phyloP scores from a whole-genome alignment of 331 rosid genomes.

The Cydonia oblonga region DNA sequence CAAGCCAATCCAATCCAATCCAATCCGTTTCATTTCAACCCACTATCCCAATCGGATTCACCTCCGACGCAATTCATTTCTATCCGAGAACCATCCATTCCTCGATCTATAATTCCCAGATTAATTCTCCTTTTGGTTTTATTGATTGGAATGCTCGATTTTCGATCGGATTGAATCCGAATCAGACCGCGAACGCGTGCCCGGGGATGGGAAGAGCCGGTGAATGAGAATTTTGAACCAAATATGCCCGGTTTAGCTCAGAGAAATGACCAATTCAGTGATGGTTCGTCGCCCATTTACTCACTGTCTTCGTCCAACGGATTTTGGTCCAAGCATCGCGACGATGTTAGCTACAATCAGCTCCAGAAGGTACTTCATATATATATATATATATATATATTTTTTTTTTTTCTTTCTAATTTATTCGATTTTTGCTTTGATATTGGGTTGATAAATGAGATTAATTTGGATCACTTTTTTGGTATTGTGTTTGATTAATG shows the following conservation, averaged over 20 bases:
- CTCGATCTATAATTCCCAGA: conserved; percentile 30
- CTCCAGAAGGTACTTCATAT: conserved; percentile 69
- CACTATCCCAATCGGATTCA: conserved; percentile 17
- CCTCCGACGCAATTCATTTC: conserved; percentile 9
- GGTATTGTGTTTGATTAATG: conserved; percentile 6
- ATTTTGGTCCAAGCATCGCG: conserved; percentile 83
- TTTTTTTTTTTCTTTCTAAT: background rate
- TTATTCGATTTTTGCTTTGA: background rate
- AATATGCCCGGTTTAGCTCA: conserved; percentile 87
- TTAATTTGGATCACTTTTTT: conserved; percentile 20
- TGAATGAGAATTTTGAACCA: conserved; percentile 36
- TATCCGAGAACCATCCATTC: conserved; percentile 13
- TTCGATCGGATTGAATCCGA: conserved; percentile 34
- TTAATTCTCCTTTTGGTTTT: conserved; percentile 8
- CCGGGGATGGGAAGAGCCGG: conserved; percentile 28
- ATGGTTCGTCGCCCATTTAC: conserved; percentile 45
- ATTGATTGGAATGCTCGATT: conserved; percentile 9
- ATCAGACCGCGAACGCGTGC: background rate
- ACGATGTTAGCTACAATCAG: conserved; percentile 62
- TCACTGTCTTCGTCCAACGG: conserved; percentile 49
- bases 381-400: no score
- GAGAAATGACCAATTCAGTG: conserved; percentile 53
- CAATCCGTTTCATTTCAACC: conserved; percentile 13
- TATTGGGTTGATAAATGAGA: background rate
- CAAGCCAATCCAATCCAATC: background rate